A percentile compares a stretch with the other conserved stretches of the same genome.
phyloP scores from a whole-genome alignment of 2,329 filamentous ascomycete genomes.

The Fusarium anthophilum region DNA sequence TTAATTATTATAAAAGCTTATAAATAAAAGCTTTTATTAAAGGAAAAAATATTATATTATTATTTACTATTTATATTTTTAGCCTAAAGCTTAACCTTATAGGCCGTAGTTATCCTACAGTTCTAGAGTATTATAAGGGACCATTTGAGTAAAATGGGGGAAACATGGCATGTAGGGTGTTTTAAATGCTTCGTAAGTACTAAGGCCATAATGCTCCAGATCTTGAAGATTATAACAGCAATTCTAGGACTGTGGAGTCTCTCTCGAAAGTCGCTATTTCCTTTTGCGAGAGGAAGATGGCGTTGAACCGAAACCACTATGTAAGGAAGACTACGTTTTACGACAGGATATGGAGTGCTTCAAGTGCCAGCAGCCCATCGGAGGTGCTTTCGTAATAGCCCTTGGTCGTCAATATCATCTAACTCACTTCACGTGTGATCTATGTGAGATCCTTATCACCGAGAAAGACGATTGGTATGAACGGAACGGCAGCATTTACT shows the following conservation, averaged over 20 bases:
- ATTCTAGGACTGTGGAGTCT: background rate
- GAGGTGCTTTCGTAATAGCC: accelerated
- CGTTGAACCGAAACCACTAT: accelerated
- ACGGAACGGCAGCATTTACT: accelerated
- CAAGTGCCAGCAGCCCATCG: background rate
- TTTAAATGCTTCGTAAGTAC: background rate
- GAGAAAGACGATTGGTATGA: accelerated
- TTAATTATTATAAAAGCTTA: too few relatives aligned
- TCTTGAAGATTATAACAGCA: background rate
- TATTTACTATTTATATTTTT: too few relatives aligned
- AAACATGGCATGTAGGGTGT: background rate
- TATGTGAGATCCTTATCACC: accelerated
- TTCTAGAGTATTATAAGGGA: background rate
- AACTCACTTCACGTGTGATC: background rate
- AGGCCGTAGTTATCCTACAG: too few relatives aligned
- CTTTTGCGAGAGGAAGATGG: accelerated
- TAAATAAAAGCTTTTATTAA: too few relatives aligned
- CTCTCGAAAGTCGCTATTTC: background rate
- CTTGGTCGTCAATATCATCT: background rate
- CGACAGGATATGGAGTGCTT: background rate
- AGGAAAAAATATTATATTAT: too few relatives aligned
- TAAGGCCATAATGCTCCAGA: accelerated
- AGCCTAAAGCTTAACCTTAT: too few relatives aligned
- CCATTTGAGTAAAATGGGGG: accelerated
- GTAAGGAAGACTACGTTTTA: background rate